Evolutionary conservation across 2,329 filamentous ascomycete genomes (phyloP).

Genomic region (Trichocomaceae sp.): DNA sequence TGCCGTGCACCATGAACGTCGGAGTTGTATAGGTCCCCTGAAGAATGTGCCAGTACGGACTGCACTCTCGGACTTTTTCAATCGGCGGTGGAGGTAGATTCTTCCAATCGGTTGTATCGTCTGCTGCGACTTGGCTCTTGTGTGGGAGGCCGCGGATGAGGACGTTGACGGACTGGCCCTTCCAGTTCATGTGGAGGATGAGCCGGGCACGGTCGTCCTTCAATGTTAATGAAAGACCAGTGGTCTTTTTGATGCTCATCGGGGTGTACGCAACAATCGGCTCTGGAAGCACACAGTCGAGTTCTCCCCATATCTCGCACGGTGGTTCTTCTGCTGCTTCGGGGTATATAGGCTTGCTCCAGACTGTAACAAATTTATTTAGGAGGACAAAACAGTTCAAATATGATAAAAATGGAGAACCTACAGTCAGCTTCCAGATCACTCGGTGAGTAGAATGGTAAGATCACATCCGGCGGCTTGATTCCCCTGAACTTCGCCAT

Average conservation of each 20-base stretch:
- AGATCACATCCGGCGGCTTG: background rate
- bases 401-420: background rate
- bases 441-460: background rate
- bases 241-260: background rate
- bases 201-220: conserved; percentile 34
- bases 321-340: background rate
- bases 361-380: background rate
- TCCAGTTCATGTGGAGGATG: conserved; percentile 40
- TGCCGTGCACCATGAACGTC: conserved; percentile 20
- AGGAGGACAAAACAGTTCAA: too few species aligned
- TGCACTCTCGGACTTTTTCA: conserved; percentile 8
- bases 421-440: background rate
- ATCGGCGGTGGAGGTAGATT: background rate
- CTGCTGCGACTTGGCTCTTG: background rate
- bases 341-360: background rate
- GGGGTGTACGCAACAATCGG: background rate
- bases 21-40: conserved; percentile 14
- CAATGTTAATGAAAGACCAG: conserved; percentile 1
- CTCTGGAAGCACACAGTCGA: background rate
- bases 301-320: background rate
- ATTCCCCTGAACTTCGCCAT: background rate
- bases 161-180: conserved; percentile 26
- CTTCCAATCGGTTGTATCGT: background rate
- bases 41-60: conserved; percentile 18
- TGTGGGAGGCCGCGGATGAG: background rate